Evolutionary conservation across 225 moss, liverwort and hornwort species (phyloP).

Genomic region (Takakia lepidozioides): DNA sequence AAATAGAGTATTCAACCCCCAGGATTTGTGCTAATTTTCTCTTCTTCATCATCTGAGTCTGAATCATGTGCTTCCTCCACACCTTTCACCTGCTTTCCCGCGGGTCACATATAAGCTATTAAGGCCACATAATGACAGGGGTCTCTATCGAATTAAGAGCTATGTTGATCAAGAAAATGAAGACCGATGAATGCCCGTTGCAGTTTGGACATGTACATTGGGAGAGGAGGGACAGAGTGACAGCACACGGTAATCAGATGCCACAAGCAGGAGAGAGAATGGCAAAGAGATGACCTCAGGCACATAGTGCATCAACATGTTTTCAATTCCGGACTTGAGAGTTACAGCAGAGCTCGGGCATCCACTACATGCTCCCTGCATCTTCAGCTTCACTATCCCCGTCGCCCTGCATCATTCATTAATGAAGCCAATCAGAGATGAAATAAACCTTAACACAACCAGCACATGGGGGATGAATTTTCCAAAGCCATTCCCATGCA

Average conservation of each 20-base stretch:
- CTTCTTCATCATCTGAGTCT: constrained; percentile 63
- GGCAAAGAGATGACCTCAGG: constrained; percentile 44
- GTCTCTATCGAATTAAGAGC: no score
- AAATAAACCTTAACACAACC: no score
- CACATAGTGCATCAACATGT: constrained; percentile 98
- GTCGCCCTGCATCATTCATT: constrained; percentile 32
- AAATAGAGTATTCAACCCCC: no score
- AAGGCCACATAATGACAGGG: no score
- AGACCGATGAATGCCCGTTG: no score
- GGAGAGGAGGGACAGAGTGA: background rate
- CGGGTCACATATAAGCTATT: no score
- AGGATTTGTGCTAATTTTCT: no score
- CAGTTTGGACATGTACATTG: background rate
- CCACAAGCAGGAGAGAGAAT: background rate
- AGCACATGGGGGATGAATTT: no score
- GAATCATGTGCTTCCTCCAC: constrained; percentile 74
- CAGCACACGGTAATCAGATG: background rate
- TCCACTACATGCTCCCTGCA: constrained; percentile 98
- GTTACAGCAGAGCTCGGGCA: constrained; percentile 98
- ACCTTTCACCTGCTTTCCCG: constrained; percentile 55
- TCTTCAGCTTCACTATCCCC: constrained; percentile 84
- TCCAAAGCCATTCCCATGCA: no score
- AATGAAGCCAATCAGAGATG: no score
- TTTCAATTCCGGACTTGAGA: constrained; percentile 91
- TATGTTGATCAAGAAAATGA: no score